Evolutionary conservation across 805 yeast genomes (phyloP).

Genomic region (Debaryomyces prosopidis): DNA sequence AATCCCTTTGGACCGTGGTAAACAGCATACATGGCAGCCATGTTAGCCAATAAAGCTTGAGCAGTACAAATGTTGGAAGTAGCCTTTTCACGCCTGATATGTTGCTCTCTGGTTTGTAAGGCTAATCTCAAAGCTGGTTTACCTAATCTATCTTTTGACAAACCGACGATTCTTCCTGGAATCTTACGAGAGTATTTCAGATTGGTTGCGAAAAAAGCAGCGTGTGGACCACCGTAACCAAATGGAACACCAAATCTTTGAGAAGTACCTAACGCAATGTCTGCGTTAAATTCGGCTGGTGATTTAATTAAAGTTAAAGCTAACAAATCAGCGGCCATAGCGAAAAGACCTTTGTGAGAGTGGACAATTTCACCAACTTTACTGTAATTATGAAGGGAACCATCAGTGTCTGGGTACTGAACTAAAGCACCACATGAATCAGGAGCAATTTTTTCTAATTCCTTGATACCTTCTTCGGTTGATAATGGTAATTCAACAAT

Average conservation of each 20-base stretch:
- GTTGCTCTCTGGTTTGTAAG: conserved; percentile 97
- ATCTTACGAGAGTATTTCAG: conserved; percentile 82
- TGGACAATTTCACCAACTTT: conserved; percentile 68
- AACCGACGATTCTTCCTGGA: conserved; percentile 95
- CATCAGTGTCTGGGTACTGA: conserved; percentile 91
- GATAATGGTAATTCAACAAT: conserved; percentile 58
- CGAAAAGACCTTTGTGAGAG: conserved; percentile 67
- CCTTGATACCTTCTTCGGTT: conserved; percentile 32
- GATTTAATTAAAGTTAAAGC: conserved; percentile 85
- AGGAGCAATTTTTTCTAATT: conserved; percentile 23
- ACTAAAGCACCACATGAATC: conserved; percentile 77
- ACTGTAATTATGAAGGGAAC: conserved; percentile 54
- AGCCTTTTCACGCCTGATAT: conserved; percentile 95
- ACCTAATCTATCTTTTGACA: conserved; percentile 88
- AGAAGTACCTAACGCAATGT: conserved; percentile 86
- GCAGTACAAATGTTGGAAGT: conserved; percentile 98
- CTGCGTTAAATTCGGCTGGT: conserved; percentile 86
- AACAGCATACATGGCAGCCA: conserved; percentile 93
- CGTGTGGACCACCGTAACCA: conserved; percentile 99
- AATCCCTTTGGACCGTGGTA: conserved; percentile 94
- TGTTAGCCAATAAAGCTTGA: conserved; percentile 93
- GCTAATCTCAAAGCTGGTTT: conserved; percentile 89
- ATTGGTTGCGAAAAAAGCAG: conserved; percentile 93
- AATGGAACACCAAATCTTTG: conserved; percentile 98
- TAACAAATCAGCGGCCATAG: conserved; percentile 89